phyloP scores from a whole-genome alignment of 306 rosid genomes.

The Casuarina equisetifolia region DNA sequence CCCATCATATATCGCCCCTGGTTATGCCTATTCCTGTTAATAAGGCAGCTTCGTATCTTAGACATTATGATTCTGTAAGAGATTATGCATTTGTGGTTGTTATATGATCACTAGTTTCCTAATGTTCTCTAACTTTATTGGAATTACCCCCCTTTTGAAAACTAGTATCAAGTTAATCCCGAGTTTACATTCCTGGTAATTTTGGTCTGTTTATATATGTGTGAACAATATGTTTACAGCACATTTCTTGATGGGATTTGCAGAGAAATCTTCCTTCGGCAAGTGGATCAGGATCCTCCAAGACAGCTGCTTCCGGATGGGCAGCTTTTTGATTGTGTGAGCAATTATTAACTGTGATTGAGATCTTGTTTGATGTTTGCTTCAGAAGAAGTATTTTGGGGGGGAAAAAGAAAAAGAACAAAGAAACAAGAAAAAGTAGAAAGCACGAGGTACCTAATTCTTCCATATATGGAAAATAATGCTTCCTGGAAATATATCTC shows the following conservation, averaged over 20 bases:
- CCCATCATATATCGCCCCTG: neutral
- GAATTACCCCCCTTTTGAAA: neutral
- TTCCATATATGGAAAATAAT: conserved; percentile 34
- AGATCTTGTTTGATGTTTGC: conserved; percentile 44
- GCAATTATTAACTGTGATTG: conserved; percentile 40
- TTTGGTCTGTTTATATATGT: neutral
- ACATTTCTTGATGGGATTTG: conserved; percentile 18
- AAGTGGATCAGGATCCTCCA: conserved; percentile 56
- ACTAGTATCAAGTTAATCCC: neutral
- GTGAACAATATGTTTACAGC: conserved; percentile 3
- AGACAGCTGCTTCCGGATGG: conserved; percentile 85
- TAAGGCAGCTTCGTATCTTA: neutral
- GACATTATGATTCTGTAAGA: neutral
- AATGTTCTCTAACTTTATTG: neutral
- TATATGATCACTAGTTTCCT: neutral
- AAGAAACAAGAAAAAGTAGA: conserved; percentile 39
- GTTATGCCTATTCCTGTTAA: neutral
- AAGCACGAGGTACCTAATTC: conserved; percentile 36
- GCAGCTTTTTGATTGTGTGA: conserved; percentile 86
- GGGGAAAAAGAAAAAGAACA: conserved; percentile 12
- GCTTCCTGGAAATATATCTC: conserved; percentile 41
- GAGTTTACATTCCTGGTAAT: neutral
- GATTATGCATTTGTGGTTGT: neutral
- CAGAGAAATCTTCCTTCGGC: conserved; percentile 84
- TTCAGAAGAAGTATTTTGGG: neutral